These are phyloP conservation scores for Apophysomyces ossiformis DNA, from an alignment of 371 early-diverging fungal species.

Conservation along the genomic window DNA sequence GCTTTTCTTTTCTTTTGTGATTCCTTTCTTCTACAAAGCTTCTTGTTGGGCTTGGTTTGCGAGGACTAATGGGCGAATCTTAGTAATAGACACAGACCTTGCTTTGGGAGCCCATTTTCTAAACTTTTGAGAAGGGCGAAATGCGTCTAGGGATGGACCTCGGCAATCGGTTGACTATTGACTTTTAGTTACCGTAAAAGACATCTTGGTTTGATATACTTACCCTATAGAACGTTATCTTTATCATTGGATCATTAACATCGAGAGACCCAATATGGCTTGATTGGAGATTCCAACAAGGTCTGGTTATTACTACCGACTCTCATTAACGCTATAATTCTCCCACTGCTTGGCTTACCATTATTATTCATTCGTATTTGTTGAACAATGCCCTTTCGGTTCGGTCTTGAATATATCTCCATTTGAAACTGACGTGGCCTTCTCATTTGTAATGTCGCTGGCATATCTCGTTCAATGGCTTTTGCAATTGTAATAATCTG, in stretches of 20 bases:
- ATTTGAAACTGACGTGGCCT: slow-evolving; percentile 19
- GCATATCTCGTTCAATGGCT: background rate
- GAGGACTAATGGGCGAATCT: slow-evolving; percentile 17
- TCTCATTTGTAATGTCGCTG: background rate
- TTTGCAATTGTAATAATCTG: background rate
- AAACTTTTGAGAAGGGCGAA: slow-evolving; percentile 4
- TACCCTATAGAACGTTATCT: slow-evolving; percentile 18
- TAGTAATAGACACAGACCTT: slow-evolving; percentile 16
- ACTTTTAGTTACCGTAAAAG: background rate
- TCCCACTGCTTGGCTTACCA: background rate
- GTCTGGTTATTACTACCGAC: background rate
- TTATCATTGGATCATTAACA: slow-evolving; percentile 23
- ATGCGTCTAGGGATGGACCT: slow-evolving; percentile 9
- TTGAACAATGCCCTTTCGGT: slow-evolving; percentile 19
- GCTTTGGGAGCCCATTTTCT: slow-evolving; percentile 14
- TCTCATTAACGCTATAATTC: background rate
- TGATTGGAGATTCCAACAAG: slow-evolving; percentile 17
- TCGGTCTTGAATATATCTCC: slow-evolving; percentile 19
- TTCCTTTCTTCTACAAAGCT: background rate
- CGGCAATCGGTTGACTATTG: slow-evolving; percentile 17
- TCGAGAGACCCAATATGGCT: slow-evolving; percentile 16
- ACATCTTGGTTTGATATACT: background rate
- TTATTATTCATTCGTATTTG: slow-evolving; percentile 18
- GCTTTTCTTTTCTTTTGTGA: background rate
- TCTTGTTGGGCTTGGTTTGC: background rate